Evolutionary conservation across 164 flowering plant genomes (phyloP).

Genomic region (Piper longum): DNA sequence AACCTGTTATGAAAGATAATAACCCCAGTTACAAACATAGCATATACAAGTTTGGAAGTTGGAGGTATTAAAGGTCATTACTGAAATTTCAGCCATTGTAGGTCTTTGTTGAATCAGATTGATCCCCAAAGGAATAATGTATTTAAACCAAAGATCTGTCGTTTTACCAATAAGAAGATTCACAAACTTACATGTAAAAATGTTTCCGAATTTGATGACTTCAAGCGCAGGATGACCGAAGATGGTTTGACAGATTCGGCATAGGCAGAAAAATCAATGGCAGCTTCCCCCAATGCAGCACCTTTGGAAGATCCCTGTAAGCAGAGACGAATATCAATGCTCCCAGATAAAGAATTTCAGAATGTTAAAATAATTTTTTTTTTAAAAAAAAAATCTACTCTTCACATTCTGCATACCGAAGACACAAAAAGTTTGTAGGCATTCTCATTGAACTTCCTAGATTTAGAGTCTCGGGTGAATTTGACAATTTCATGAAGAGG

Average conservation of each 20-base stretch:
- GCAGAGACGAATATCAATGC: conserved; percentile 7
- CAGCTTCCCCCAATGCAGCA: conserved; percentile 61
- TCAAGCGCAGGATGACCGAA: conserved; percentile 50
- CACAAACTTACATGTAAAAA: conserved; percentile 53
- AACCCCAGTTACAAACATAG: background rate
- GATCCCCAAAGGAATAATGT: background rate
- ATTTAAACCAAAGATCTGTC: background rate
- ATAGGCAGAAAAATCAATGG: conserved; percentile 64
- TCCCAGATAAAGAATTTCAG: conserved; percentile 1
- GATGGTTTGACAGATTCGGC: conserved; percentile 43
- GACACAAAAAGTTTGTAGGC: conserved; percentile 34
- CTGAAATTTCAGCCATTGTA: background rate
- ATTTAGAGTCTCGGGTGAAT: conserved; percentile 45
- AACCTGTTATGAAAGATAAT: conserved; percentile 30
- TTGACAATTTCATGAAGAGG: conserved; percentile 66
- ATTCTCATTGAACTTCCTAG: conserved; percentile 62
- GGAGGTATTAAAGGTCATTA: background rate
- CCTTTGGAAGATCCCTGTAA: conserved; percentile 70
- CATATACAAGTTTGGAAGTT: background rate
- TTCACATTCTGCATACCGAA: conserved; percentile 39
- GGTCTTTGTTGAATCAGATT: background rate
- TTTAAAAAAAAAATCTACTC: background rate
- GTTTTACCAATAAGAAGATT: background rate
- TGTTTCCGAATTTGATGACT: conserved; percentile 39
- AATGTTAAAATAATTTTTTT: background rate